Evolutionary conservation across 2,329 filamentous ascomycete genomes (phyloP), one percentile per base, ranked within the genome.

Genomic region (Aspergillus persii): DNA sequence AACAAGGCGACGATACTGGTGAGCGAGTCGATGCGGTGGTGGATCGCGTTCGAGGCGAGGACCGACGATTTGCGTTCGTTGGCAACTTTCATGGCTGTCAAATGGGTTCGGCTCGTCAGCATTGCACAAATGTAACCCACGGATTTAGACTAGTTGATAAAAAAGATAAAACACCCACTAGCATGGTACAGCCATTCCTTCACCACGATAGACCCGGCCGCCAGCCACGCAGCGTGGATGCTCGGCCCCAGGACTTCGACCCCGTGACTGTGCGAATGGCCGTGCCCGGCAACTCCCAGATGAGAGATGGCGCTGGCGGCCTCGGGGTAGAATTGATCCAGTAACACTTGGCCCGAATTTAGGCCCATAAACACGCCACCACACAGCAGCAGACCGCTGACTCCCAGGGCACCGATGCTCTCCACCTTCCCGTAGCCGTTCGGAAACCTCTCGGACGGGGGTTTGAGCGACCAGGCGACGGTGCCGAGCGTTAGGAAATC

Each of bases 171-270:
- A 9, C 46, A 86, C 90, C 82, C 86, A 95, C 94, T 99, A 64
- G 94, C 92, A 80, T 90, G 89, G 74, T 98, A 99, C 29, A 99
- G 81, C 91, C 93, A 99, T 77, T 99, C 95, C 78, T 99, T 99
- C 69, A 98, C 81, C 29, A 92, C 76, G 58, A 99, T 95, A 2
- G 92, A 96, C 23, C 91, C 94, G 46, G 86, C 89, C 39, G 95
- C 94, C 60, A 99, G 80, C 95, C 95, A 99, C 7, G 91, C 94
- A 26, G 95, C 95, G 74, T 98, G 93, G 65, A 99, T 84, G 75
- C 91, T 96, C 0, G 95, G 95, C 1, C 87, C 85, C 39, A 84
- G 78, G 57, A 83, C 83, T 3, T 76, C 73, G 7, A 71, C 62
- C 5, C 73, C 74, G 66, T 80, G 79, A 47, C 82, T 83, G 69